These are phyloP conservation scores for Gymnopus androsaceus DNA, from an alignment of 1,284 basidiomycete genomes.

Conservation along the genomic window DNA sequence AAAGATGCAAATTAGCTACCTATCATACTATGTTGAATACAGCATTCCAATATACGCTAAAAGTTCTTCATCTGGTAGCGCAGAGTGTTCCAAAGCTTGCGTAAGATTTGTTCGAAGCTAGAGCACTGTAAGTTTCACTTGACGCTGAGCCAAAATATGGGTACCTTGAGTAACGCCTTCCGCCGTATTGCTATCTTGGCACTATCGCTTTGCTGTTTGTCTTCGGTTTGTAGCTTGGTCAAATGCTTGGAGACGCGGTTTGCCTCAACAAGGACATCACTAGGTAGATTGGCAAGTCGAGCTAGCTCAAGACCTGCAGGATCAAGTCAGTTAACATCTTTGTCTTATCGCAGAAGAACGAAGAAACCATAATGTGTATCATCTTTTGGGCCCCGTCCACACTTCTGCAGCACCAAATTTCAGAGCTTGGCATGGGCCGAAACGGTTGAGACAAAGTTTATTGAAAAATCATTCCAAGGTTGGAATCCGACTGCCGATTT, in stretches of 20 bases:
- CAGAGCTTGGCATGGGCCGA: conserved; percentile 32
- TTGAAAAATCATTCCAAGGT: conserved; percentile 72
- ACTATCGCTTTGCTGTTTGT: conserved; percentile 61
- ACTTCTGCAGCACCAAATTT: conserved; percentile 46
- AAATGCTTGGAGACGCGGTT: conserved; percentile 63
- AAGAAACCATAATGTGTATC: conserved; percentile 60
- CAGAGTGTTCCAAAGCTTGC: conserved; percentile 69
- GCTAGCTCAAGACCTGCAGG: conserved; percentile 77
- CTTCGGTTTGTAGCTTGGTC: conserved; percentile 56
- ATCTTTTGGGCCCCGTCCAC: conserved; percentile 64
- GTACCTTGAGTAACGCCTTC: conserved; percentile 70
- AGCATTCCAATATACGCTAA: conserved; percentile 59
- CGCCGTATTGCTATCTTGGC: conserved; percentile 61
- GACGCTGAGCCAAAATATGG: conserved; percentile 39
- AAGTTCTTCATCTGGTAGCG: conserved; percentile 68
- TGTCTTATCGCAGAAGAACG: no score
- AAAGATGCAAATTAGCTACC: no score
- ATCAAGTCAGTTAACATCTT: conserved; percentile 67
- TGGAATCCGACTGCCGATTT: conserved; percentile 51
- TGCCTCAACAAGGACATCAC: conserved; percentile 63
- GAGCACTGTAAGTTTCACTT: background rate
- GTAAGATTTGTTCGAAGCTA: conserved; percentile 71
- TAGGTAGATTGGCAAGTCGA: conserved; percentile 78
- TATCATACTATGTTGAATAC: no score
- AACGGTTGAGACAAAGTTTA: no score